Percentiles rank a stretch among this genome's conserved stretches.
Conservation (phyloP, 208 protist genomes). For the Trypanosomatidae sp. region DNA sequence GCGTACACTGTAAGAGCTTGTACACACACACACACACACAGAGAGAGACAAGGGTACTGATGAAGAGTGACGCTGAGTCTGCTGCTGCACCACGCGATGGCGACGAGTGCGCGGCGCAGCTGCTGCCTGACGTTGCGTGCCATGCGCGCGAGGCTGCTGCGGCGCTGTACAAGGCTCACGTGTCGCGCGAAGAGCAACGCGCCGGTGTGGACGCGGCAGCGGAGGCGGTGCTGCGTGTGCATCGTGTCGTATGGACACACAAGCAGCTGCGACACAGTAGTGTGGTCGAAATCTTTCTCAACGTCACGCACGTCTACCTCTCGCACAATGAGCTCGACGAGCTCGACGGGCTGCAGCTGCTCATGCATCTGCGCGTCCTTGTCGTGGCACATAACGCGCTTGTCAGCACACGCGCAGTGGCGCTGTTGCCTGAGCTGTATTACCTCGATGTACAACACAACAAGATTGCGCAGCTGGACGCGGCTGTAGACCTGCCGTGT, state of each 20-base stretch:
- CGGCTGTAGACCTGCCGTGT: constrained; percentile 32
- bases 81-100: too few species aligned
- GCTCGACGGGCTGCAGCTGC: constrained; percentile 49
- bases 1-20: not conserved
- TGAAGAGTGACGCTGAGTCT: too few species aligned
- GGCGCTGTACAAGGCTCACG: not conserved
- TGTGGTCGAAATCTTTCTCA: constrained; percentile 30
- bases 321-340: constrained; percentile 45
- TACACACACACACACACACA: too few species aligned
- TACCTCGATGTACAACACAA: constrained; percentile 60
- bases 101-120: too few species aligned
- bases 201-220: not conserved
- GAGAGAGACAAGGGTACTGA: too few species aligned
- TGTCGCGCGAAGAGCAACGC: not conserved
- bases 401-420: constrained; percentile 24
- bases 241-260: not conserved
- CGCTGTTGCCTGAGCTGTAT: constrained; percentile 18
- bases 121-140: not conserved
- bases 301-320: constrained; percentile 64
- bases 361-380: constrained; percentile 41
- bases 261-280: not conserved
- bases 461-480: constrained; percentile 9
- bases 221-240: not conserved
- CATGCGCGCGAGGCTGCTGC: not conserved
- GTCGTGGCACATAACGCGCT: constrained; percentile 68